These are phyloP conservation scores for Pogostemon cablin DNA, from an alignment of 257 asterid species.

Conservation along the genomic window DNA sequence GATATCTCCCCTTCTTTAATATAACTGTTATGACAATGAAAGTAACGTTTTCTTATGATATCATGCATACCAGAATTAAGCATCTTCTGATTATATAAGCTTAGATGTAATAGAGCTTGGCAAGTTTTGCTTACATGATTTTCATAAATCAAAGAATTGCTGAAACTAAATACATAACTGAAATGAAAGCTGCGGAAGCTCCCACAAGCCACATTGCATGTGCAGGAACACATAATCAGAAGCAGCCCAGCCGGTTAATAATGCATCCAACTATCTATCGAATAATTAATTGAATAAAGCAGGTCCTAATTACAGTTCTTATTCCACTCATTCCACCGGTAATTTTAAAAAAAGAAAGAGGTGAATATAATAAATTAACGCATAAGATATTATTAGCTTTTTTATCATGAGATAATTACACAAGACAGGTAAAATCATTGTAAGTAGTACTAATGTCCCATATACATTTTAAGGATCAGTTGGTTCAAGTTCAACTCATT, in stretches of 20 bases:
- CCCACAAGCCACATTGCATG: neutral
- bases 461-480: neutral
- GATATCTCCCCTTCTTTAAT: neutral
- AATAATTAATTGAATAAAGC: slow-evolving; percentile 6
- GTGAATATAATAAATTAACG: neutral
- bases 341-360: neutral
- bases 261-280: neutral
- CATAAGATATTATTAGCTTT: neutral
- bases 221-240: neutral
- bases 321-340: slow-evolving; percentile 1
- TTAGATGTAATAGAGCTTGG: neutral
- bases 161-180: neutral
- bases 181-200: neutral
- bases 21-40: neutral
- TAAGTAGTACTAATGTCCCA: neutral
- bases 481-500: slow-evolving; percentile 17
- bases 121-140: neutral
- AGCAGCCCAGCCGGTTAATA: neutral
- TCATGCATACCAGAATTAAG: neutral
- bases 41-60: neutral
- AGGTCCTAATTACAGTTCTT: neutral
- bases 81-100: slow-evolving; percentile 19
- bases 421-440: neutral
- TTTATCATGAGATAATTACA: neutral
- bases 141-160: slow-evolving; percentile 7